These are phyloP conservation scores for Penicillium sp. DNA, from an alignment of 2,329 filamentous ascomycete species.

Conservation along the genomic window DNA sequence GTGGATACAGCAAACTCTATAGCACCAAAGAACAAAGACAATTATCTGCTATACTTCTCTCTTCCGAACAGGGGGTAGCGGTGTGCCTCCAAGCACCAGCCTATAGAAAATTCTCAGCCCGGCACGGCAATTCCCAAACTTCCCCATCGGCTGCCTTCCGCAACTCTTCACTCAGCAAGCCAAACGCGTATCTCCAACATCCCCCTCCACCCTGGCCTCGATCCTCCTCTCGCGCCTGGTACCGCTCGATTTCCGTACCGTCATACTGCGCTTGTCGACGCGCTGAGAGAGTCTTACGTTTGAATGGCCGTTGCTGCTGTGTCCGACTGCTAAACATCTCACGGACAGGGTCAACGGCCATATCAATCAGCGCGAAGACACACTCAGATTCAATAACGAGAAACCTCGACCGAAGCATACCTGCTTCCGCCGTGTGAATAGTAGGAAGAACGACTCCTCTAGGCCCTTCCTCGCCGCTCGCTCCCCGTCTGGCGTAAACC, in stretches of 20 bases:
- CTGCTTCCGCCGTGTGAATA: background rate
- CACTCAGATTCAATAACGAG: background rate
- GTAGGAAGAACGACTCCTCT: background rate
- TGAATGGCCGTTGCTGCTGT: conserved; percentile 27
- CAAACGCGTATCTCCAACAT: background rate
- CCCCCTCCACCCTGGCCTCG: background rate
- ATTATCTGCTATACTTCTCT: background rate
- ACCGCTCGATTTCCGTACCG: background rate
- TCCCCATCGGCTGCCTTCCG: conserved; percentile 15
- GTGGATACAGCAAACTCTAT: background rate
- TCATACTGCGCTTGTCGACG: background rate
- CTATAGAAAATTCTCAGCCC: conserved; percentile 25
- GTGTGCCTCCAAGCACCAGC: conserved; percentile 17
- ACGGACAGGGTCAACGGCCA: conserved; percentile 27
- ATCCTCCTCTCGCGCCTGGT: background rate
- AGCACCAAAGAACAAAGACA: background rate
- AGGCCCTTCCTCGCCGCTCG: background rate
- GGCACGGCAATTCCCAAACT: conserved; percentile 19
- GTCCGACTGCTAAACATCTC: conserved; percentile 20
- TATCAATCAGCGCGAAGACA: conserved; percentile 8
- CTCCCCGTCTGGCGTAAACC: background rate
- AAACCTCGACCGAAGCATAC: conserved; percentile 1
- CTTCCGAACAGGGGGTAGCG: conserved; percentile 13
- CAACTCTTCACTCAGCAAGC: conserved; percentile 5
- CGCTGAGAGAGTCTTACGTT: conserved; percentile 10